Base-by-base conservation (phyloP, 345 rosid species). In the Eucalyptus curtisii region DNA sequence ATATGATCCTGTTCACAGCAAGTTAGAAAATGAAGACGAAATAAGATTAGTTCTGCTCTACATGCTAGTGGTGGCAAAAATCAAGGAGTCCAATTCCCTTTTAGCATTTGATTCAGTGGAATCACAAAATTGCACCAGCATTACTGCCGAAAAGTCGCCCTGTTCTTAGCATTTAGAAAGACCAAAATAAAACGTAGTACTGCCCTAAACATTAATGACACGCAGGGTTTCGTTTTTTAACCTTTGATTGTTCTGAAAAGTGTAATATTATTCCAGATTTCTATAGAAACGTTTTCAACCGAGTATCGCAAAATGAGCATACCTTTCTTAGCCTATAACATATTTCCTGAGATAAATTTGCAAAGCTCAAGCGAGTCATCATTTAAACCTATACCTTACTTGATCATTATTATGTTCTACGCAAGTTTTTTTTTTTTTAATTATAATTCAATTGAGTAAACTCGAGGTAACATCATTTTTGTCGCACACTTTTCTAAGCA, bases 1-100 rank as follows among this genome's bases (percentile, higher is more conserved):
- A 96, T 88, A 93, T 94, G 80, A 95, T 93, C 89, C 98, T 96
- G 91, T 27, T 25, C 52, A 68, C 42, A n/a, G 27, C 81, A 87
- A 87, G 45, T 57, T 47, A 33, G 53, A 87, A 44, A 44, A 49
- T 27, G 44, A 49, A 49, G 48, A 45, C 5, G 1, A 61, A 15
- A 33, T 42, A 87, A n/a, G 81, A 57, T 20, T 76, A 76, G 27
- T 76, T 47, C 47, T 37, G 82, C 47, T 76, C 82, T 76, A 37
- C 24, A 44, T 37, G 20, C 47, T 37, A 76, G 82, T 1, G 82
- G 15, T 76, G 82, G 47, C 47, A 76, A 76, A 37, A 76, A 40
- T 37, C 82, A 76, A 37, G 82, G 82, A 37, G 15, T 76, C 8
- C 82, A 20, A 19, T 76, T 37, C 82, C 82, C 47, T 37, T 37